Conservation (phyloP, 352 stramenopile species). For the Phytopythium cucurbitacearum region DNA sequence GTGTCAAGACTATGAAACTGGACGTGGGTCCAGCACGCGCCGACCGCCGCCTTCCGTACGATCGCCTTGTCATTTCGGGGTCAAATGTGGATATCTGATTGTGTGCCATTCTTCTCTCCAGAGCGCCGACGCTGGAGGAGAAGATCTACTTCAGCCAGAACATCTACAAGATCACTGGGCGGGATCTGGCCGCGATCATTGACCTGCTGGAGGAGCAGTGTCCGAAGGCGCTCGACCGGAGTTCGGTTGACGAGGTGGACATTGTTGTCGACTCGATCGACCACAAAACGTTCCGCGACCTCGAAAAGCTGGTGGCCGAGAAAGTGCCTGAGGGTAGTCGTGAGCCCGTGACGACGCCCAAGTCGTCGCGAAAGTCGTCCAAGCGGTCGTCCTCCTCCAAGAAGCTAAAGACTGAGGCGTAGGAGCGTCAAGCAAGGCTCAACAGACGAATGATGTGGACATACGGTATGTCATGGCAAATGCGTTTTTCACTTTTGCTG, state of each 20-base stretch:
- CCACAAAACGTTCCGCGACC: constrained; percentile 82
- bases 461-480: neutral
- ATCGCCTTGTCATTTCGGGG: neutral
- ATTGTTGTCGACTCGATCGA: constrained; percentile 88
- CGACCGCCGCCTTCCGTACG: constrained; percentile 71
- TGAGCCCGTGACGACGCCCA: constrained; percentile 56
- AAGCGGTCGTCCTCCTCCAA: constrained; percentile 51
- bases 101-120: constrained; percentile 16
- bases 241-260: constrained; percentile 82
- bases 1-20: constrained; percentile 77
- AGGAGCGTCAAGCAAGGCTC: neutral
- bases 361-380: constrained; percentile 49
- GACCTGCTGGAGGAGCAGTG: constrained; percentile 83
- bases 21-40: constrained; percentile 61
- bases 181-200: constrained; percentile 74
- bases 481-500: neutral
- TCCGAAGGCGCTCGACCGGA: constrained; percentile 83
- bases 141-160: constrained; percentile 87
- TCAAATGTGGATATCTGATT: constrained; percentile 4
- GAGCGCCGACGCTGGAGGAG: constrained; percentile 71
- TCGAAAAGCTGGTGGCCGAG: constrained; percentile 78
- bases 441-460: neutral
- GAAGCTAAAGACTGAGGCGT: constrained; percentile 58
- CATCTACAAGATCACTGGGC: constrained; percentile 82
- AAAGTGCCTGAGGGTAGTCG: constrained; percentile 65